phyloP scores from a whole-genome alignment of 169 alveolate species.

The Cryptosporidium bovis region DNA sequence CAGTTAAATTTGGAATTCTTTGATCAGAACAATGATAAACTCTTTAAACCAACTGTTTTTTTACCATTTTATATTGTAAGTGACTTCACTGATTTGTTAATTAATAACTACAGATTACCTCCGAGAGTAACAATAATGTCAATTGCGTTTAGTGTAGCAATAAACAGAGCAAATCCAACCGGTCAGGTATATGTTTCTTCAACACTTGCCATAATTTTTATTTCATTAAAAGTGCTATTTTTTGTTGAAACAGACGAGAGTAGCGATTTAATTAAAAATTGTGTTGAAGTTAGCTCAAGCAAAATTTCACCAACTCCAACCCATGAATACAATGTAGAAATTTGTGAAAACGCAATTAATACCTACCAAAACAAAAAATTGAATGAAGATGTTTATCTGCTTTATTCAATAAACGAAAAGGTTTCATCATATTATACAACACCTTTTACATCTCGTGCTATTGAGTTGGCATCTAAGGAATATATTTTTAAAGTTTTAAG shows the following conservation, averaged over 20 bases:
- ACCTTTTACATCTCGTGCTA: slow-evolving; percentile 32
- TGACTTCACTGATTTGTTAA: not conserved
- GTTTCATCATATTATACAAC: slow-evolving; percentile 51
- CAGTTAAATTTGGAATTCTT: slow-evolving; percentile 7
- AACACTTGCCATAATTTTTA: slow-evolving; percentile 10
- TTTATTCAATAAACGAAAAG: slow-evolving; percentile 33
- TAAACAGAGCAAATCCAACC: not conserved
- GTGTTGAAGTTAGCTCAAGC: slow-evolving; percentile 9
- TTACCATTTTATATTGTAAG: slow-evolving; percentile 38
- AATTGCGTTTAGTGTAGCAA: slow-evolving; percentile 10
- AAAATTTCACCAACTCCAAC: slow-evolving; percentile 20
- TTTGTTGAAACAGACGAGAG: not conserved
- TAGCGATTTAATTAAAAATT: not conserved
- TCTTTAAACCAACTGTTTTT: not conserved
- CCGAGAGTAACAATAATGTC: slow-evolving; percentile 33
- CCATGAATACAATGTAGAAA: not conserved
- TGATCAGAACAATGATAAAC: not conserved
- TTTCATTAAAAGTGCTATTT: slow-evolving; percentile 31
- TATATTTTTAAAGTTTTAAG: slow-evolving; percentile 46
- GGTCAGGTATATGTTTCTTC: not conserved
- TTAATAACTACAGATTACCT: slow-evolving; percentile 28
- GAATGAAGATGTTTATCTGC: slow-evolving; percentile 3
- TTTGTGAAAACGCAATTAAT: not conserved
- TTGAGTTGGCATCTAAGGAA: not conserved
- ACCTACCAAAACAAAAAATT: slow-evolving; percentile 3